phyloP scores from a whole-genome alignment of 139 green algal species.

The Picochlorum sp. region DNA sequence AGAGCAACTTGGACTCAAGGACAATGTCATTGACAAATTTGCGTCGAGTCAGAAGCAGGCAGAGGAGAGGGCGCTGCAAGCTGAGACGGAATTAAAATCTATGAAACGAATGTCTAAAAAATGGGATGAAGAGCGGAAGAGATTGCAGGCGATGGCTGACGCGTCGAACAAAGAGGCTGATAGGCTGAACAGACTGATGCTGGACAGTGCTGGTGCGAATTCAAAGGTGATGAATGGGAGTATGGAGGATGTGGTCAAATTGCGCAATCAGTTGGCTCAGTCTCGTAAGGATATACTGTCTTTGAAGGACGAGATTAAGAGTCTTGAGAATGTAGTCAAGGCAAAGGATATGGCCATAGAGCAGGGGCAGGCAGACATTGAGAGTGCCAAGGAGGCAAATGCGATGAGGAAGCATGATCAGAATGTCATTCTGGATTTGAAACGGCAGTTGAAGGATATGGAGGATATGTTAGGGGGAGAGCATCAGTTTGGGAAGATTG shows the following conservation, averaged over 20 bases:
- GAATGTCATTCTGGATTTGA: conserved; percentile 30
- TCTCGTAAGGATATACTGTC: conserved; percentile 4
- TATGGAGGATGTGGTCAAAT: conserved; percentile 3
- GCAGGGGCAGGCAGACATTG: conserved; percentile 4
- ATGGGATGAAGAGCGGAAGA: conserved; percentile 2
- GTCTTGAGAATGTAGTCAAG: conserved; percentile 4
- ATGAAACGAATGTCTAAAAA: background rate
- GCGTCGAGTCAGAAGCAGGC: background rate
- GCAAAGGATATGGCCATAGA: conserved; percentile 33
- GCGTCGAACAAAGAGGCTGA: conserved; percentile 10
- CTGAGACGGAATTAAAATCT: background rate
- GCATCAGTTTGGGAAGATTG: conserved; percentile 9
- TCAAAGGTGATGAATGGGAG: background rate
- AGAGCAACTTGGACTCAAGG: background rate
- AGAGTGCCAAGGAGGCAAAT: conserved; percentile 8
- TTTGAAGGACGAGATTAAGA: conserved; percentile 29
- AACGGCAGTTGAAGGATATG: conserved; percentile 17
- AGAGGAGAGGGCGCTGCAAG: background rate
- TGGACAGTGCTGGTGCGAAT: background rate
- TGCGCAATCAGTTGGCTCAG: conserved; percentile 3
- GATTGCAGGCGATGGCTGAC: background rate
- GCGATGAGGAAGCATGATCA: conserved; percentile 5
- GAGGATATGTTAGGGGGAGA: conserved; percentile 8
- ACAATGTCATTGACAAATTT: conserved; percentile 15
- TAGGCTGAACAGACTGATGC: conserved; percentile 6